Percentiles rank a stretch among this genome's conserved stretches.
Evolutionary conservation across 148 eudicot genomes (phyloP).

Genomic region (Polygonum aviculare): DNA sequence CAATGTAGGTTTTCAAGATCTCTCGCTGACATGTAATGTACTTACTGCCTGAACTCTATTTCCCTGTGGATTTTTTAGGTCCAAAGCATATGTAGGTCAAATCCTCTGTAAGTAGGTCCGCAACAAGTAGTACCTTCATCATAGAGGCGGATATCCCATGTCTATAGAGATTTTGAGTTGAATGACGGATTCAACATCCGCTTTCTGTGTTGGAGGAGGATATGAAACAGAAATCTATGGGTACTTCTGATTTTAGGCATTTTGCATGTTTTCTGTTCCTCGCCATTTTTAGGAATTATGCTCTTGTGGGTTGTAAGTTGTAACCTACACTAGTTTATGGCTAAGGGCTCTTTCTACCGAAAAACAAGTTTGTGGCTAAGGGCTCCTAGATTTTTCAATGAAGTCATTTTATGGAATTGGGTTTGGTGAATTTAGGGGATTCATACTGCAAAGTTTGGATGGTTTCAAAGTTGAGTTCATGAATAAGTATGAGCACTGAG

Average conservation of each 20-base stretch:
- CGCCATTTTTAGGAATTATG: no score
- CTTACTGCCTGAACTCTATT: not conserved
- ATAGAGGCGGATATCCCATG: not conserved
- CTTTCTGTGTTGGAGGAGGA: not conserved
- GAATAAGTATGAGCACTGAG: no score
- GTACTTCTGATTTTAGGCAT: not conserved
- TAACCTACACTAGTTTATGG: not conserved
- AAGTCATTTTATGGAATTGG: no score
- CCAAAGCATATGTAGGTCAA: not conserved
- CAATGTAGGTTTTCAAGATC: no score
- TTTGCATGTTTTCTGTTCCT: no score
- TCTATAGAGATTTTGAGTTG: not conserved
- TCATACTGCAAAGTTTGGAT: no score
- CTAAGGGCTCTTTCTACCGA: no score
- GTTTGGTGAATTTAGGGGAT: no score
- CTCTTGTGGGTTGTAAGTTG: not conserved
- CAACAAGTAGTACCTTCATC: not conserved
- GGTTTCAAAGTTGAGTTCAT: no score
- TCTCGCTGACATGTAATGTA: not conserved
- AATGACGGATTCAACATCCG: not conserved
- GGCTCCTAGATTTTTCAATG: no score
- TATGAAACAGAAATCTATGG: not conserved
- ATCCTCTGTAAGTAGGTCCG: not conserved
- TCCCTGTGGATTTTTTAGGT: not conserved
- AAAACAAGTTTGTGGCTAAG: not conserved